Evolutionary conservation across 305 asterid species (phyloP), one percentile per base, ranked within the genome.

Genomic region (Euphrasia arctica): DNA sequence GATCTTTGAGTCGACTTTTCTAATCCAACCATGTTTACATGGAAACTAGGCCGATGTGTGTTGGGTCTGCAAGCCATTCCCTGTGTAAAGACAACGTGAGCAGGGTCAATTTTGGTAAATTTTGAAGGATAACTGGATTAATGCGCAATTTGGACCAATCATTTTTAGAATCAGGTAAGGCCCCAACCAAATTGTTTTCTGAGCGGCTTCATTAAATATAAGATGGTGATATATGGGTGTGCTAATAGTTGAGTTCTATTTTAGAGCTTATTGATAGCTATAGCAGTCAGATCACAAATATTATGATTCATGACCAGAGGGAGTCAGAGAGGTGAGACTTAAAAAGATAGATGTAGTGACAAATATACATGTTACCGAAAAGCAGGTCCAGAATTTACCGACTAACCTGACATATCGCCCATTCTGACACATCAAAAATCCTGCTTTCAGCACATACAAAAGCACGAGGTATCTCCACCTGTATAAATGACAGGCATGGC

Each of bases 361-460:
- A 45, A 27, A 47, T 10, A 7, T 50, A 58, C 29, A 70, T 32
- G 62, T 32, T 62, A 58, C 14, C 54, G 28, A 43, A 54, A 54
- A 48, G 45, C 48, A 69, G 60, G 56, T 27, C 54, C 14, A 63
- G 59, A 65, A 57, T 25, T 54, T 22, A 62, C 60, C 59, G 32
- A 73, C 91, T 45, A 60, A 91, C 99, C 98, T 94, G 99, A 71
- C 99, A 94, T 77, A 86, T 86, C 31, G 99, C 99, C 99, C 99
- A 94, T 77, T 94, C 99, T 2, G 99, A 94, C 50, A 91, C 99
- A 72, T 94, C 99, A 70, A 91, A 94, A 67, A 94, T 81, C 80
- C 68, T 91, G 90, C 85, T 87, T 80, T 94, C 99, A 65, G 99
- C 98, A 56, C 99, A 94, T 41, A 94, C 99, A 72, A 91, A 94